Base-by-base conservation (phyloP, 148 eudicot genomes). In the Chenopodium berlandieri region DNA sequence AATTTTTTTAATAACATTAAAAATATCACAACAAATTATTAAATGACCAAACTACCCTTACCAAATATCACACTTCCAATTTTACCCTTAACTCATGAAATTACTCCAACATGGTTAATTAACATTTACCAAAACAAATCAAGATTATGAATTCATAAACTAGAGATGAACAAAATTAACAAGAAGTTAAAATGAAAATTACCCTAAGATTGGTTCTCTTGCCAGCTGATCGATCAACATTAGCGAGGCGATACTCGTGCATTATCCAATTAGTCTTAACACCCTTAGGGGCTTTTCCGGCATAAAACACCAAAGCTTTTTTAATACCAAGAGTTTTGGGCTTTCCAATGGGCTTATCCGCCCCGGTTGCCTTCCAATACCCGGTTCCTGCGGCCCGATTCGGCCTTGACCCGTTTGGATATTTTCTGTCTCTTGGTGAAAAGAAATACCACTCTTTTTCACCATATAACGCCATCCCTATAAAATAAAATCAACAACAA, bases 351-450 rank as follows among this genome's bases (percentile, higher is more conserved):
- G 94, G 89, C 66, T 91, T 91, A 73, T 91, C 94, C 0, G 90
- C 94, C 20, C 94, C 94, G 77, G 92, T 91, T 4, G 94, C 94
- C 77, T 91, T 91, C 94, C 94, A 91, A 32, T 91, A 91, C 66
- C 94, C 94, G 47, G 89, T 77, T 48, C 94, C 94, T 2, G 94
- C 94, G 8, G 94, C 88, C 84, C 94, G 83, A 80, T 91, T 91
- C 6, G 94, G 94, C 70, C 94, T 75, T 12, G 92, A 91, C 32
- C 94, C 94, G 81, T 91, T 91, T 1, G 94, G 94, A 44, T 91
- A 91, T 80, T 91, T 91, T 69, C 94, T 71, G 73, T 91, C 94
- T 47, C 94, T 68, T 12, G 92, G 94, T 2, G 94, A 91, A 78
- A 91, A 91, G 40, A 91, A 91, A 34, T 91, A 91, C 94, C 94